Evolutionary conservation across 1,284 basidiomycete genomes (phyloP).

Genomic region (Pisolithus thermaeus): DNA sequence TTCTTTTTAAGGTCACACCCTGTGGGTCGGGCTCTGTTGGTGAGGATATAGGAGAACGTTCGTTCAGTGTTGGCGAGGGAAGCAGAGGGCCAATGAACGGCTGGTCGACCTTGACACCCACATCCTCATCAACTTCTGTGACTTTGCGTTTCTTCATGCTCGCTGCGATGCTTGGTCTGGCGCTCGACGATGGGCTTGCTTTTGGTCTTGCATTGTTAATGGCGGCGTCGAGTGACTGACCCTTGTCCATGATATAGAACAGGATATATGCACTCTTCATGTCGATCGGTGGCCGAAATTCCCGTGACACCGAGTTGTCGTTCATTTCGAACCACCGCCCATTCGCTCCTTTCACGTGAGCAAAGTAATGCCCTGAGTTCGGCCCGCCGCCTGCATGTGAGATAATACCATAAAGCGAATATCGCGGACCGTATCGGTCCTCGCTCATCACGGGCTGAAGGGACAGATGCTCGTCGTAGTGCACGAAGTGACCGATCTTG

Average conservation of each 20-base stretch:
- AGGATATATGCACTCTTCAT: conserved; percentile 89
- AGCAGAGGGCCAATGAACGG: conserved; percentile 63
- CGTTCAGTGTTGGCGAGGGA: conserved; percentile 38
- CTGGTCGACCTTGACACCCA: conserved; percentile 40
- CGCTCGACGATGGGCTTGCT: conserved; percentile 7
- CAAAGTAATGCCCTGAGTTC: conserved; percentile 95
- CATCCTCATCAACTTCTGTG: conserved; percentile 40
- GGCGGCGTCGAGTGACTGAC: conserved; percentile 61
- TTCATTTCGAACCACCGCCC: conserved; percentile 92
- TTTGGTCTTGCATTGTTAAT: conserved; percentile 31
- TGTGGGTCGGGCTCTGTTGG: conserved; percentile 45
- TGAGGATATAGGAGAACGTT: conserved; percentile 1
- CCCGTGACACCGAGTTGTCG: conserved; percentile 70
- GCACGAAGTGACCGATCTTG: conserved; percentile 76
- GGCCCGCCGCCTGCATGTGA: conserved; percentile 91
- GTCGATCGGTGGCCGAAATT: conserved; percentile 42
- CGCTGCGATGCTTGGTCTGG: conserved; percentile 40
- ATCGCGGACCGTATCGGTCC: conserved; percentile 68
- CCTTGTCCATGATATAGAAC: conserved; percentile 83
- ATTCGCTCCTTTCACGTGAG: conserved; percentile 71
- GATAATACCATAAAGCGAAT: conserved; percentile 88
- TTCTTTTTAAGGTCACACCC: conserved; percentile 52
- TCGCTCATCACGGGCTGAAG: conserved; percentile 84
- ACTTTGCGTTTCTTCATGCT: conserved; percentile 61
- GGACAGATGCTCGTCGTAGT: conserved; percentile 76